Evolutionary conservation across 1,284 basidiomycete species (phyloP).

Genomic region (Trametes pubescens): DNA sequence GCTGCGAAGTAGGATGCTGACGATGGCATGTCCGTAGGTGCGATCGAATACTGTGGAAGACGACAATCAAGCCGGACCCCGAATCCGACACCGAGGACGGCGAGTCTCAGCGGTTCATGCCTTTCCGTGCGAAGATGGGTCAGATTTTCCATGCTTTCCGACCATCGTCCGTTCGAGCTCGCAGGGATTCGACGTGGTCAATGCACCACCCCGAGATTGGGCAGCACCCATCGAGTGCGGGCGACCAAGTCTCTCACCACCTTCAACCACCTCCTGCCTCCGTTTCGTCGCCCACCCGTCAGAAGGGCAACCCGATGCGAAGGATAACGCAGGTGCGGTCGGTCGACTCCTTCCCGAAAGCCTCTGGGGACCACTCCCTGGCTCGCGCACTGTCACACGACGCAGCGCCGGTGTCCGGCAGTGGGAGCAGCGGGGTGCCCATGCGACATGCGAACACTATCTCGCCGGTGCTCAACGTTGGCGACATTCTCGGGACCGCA

Average conservation of each 20-base stretch:
- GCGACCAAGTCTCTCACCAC: conserved; percentile 7
- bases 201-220: conserved; percentile 28
- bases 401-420: conserved; percentile 12
- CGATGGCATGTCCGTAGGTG: conserved; percentile 57
- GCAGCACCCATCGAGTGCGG: conserved; percentile 8
- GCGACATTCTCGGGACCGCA: conserved; percentile 5
- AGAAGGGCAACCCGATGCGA: conserved; percentile 4
- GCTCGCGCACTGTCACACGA: conserved; percentile 25
- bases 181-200: conserved; percentile 49
- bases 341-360: conserved; percentile 24
- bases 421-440: conserved; percentile 19
- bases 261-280: conserved; percentile 3
- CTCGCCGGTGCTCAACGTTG: conserved; percentile 21
- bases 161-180: conserved; percentile 52
- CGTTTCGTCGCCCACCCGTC: conserved; percentile 11
- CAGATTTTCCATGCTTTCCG: conserved; percentile 65
- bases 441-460: conserved; percentile 31
- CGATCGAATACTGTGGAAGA: conserved; percentile 82
- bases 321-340: conserved; percentile 23
- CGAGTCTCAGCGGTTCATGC: conserved; percentile 38
- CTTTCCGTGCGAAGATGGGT: conserved; percentile 55
- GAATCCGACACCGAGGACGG: conserved; percentile 49
- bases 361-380: conserved; percentile 14
- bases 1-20: conserved; percentile 9
- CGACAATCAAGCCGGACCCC: conserved; percentile 61